Evolutionary conservation across 2,329 filamentous ascomycete genomes (phyloP), one percentile per base, ranked within the genome.

Genomic region (Fusarium longipes): DNA sequence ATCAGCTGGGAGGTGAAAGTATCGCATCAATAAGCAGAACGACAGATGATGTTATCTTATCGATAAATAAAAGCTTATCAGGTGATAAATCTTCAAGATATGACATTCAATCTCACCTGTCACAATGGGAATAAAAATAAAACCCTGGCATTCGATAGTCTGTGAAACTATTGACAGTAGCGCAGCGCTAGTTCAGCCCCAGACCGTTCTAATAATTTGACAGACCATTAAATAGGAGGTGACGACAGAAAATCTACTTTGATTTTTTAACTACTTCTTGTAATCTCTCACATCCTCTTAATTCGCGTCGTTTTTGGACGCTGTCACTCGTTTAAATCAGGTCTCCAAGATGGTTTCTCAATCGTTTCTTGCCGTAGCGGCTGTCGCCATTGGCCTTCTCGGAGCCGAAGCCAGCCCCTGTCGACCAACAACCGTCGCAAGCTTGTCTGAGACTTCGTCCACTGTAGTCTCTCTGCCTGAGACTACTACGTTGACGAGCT

Each of bases 351-450:
- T 57, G 54, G 30, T 56, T 38, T n/a, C 9, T 3, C 24, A 2
- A 10, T 30, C 50, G 7, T 20, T 57, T 5, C n/a, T 57, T 5
- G 15, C 38, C 0, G 30, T 38, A 11, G 29, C 10, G 29, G 43
- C 43, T 47, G 29, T 24, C 10, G 38, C 50, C 3, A 9, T 56
- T 5, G 14, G 20, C 4, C 25, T 56, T 4, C 50, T 56, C 25
- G 38, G 54, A 45, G 50, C 38, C 14, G 38, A 56, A 25, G 54
- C 54, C 5, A 3, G 54, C 3, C 54, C 54, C 2, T 57, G 54
- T 6, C 30, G 50, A 3, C 54, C 54, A 5, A 27, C 38, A 1
- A 22, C 36, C 0, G 17, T 3, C 9, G 45, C 50, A 14, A 56
- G 24, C 18, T 14, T 38, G 1, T 17, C n/a, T 6, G 29, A 44